Evolutionary conservation across 176 grass and related monocot species (phyloP).

Genomic region (Eragrostis nindensis): DNA sequence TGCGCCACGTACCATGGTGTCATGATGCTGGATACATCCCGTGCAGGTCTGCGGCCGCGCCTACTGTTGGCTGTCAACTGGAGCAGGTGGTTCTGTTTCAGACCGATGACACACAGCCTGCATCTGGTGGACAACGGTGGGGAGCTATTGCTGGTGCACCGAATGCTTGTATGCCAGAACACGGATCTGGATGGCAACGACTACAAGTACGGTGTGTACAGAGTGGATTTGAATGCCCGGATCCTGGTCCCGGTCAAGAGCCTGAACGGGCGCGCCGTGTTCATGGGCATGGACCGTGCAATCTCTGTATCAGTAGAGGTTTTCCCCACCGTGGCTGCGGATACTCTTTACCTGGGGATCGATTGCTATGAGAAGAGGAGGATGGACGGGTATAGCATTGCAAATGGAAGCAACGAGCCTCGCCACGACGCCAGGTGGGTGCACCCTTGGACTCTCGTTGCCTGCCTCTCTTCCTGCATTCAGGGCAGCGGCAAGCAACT

Average conservation of each 20-base stretch:
- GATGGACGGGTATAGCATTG: neutral
- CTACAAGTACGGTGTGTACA: too few relatives aligned
- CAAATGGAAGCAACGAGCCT: neutral
- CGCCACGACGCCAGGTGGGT: neutral
- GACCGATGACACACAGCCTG: neutral
- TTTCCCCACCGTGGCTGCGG: neutral
- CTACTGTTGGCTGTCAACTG: neutral
- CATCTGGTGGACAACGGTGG: constrained; percentile 12
- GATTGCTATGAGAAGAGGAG: neutral
- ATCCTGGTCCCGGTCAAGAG: neutral
- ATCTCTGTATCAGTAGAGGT: neutral
- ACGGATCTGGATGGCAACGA: too few relatives aligned
- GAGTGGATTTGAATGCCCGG: neutral
- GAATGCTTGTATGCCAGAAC: neutral
- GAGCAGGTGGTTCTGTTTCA: neutral
- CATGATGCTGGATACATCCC: neutral
- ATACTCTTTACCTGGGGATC: neutral
- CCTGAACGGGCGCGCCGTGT: constrained; percentile 3
- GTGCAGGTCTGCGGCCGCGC: neutral
- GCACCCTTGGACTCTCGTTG: neutral
- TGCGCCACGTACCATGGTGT: neutral
- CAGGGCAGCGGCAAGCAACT: neutral
- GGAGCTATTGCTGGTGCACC: neutral
- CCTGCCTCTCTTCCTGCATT: neutral
- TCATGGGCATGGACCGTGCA: neutral